Evolutionary conservation across 2,329 filamentous ascomycete species (phyloP).

Genomic region (Penicillium hesseltinei): DNA sequence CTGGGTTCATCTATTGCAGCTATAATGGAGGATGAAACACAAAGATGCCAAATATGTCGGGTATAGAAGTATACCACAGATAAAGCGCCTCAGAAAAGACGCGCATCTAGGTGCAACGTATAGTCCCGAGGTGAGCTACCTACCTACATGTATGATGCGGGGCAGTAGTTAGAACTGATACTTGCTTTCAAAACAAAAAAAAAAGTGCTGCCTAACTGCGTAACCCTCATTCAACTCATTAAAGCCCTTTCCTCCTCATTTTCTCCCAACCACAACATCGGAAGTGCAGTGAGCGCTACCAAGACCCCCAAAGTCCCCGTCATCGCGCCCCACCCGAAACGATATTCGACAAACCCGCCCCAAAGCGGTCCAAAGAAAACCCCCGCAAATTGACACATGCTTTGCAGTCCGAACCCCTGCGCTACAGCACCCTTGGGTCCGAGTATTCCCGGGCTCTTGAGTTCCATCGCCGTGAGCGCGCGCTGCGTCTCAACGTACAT

Average conservation of each 20-base stretch:
- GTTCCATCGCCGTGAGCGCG: constrained; percentile 53
- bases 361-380: constrained; percentile 60
- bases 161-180: constrained; percentile 1
- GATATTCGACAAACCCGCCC: constrained; percentile 46
- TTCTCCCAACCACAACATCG: constrained; percentile 25
- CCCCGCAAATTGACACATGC: constrained; percentile 61
- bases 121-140: neutral
- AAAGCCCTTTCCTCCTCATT: constrained; percentile 2
- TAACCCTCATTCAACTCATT: constrained; percentile 8
- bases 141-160: neutral
- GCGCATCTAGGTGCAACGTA: neutral
- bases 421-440: constrained; percentile 54
- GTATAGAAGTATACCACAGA: neutral
- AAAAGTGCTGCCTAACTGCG: constrained; percentile 6
- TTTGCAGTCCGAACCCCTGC: constrained; percentile 64
- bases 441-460: constrained; percentile 67
- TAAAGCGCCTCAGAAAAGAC: neutral
- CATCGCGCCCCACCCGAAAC: constrained; percentile 35
- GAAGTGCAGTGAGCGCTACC: constrained; percentile 27
- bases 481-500: constrained; percentile 70
- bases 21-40: too few species aligned
- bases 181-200: neutral
- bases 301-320: constrained; percentile 29
- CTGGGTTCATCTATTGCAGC: neutral
- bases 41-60: neutral